A percentile compares a stretch with the other conserved stretches of the same genome.
Evolutionary conservation across 2,329 filamentous ascomycete species (phyloP).

Genomic region (Karstenula rhodostoma): DNA sequence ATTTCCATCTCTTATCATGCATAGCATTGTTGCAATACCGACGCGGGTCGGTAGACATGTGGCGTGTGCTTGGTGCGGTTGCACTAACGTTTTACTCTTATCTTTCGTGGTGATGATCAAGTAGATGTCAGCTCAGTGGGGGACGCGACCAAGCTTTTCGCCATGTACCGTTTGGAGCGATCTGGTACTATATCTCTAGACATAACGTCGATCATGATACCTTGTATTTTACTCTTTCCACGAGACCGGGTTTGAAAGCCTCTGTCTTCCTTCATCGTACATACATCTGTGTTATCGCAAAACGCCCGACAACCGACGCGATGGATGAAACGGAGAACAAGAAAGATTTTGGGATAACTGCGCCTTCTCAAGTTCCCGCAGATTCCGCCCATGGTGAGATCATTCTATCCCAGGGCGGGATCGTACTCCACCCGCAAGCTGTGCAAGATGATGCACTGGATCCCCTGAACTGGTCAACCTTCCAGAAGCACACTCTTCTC

Average conservation of each 20-base stretch:
- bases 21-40: not conserved
- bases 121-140: constrained; percentile 1
- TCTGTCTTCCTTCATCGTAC: not conserved
- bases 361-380: not conserved
- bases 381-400: not conserved
- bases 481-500: constrained; percentile 9
- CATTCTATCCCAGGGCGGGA: not conserved
- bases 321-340: constrained; percentile 5
- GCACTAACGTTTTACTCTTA: constrained; percentile 9
- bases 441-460: constrained; percentile 7
- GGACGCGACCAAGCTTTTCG: not conserved
- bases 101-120: constrained; percentile 2
- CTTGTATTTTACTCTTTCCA: not conserved
- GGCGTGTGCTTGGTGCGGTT: not conserved
- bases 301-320: not conserved
- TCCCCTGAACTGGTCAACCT: constrained; percentile 11
- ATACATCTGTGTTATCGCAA: not conserved
- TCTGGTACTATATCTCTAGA: not conserved
- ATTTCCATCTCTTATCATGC: not conserved
- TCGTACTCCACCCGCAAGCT: constrained; percentile 7
- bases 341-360: not conserved
- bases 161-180: not conserved
- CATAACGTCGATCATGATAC: not conserved
- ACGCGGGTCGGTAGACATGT: not conserved
- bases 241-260: too few species aligned